Percentiles rank a stretch among this genome's conserved stretches.
These are phyloP conservation scores for Turnera subulata DNA, from an alignment of 345 rosid genomes.

Conservation along the genomic window DNA sequence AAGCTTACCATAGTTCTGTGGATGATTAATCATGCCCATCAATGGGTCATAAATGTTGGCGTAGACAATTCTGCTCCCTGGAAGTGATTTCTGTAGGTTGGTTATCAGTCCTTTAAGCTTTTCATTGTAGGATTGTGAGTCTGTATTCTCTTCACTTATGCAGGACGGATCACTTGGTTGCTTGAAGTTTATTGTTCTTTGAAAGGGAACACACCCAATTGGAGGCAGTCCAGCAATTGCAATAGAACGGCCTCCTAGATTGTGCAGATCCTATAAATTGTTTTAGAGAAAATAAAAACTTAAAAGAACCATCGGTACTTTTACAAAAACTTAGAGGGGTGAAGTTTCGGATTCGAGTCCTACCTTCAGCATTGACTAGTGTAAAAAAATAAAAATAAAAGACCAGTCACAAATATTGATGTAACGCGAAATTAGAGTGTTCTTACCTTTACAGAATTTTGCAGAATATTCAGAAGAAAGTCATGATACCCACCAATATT, in stretches of 20 bases:
- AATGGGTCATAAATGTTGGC: slow-evolving; percentile 39
- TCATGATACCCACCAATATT: slow-evolving; percentile 39
- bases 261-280: slow-evolving; percentile 37
- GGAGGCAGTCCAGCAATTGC: slow-evolving; percentile 55
- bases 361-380: too few species aligned
- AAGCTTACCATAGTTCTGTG: slow-evolving; percentile 40
- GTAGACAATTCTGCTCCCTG: slow-evolving; percentile 37
- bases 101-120: slow-evolving; percentile 38
- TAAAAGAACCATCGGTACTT: neutral
- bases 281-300: neutral
- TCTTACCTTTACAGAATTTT: slow-evolving; percentile 39
- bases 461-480: slow-evolving; percentile 29
- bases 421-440: neutral
- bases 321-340: too few species aligned
- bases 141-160: slow-evolving; percentile 42
- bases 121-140: slow-evolving; percentile 38
- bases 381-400: too few species aligned
- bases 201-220: slow-evolving; percentile 62
- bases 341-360: too few species aligned
- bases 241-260: slow-evolving; percentile 44
- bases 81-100: slow-evolving; percentile 31
- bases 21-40: slow-evolving; percentile 44
- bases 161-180: slow-evolving; percentile 22
- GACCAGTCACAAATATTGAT: neutral
- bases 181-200: slow-evolving; percentile 30